These are phyloP conservation scores for Suillus bovinus DNA, from an alignment of 768 basidiomycete species.

Conservation along the genomic window DNA sequence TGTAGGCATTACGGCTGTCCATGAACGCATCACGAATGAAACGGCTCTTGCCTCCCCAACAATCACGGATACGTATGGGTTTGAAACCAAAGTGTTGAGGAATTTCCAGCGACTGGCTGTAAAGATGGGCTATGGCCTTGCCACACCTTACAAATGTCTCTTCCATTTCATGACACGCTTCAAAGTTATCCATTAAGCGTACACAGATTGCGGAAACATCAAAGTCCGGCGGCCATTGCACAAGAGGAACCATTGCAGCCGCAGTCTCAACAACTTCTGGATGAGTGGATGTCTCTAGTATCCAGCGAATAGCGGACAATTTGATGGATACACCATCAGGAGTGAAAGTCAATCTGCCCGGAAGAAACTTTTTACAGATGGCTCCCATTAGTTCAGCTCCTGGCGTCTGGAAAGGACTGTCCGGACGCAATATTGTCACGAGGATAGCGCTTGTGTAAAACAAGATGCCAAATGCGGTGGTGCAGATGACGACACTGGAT, in stretches of 20 bases:
- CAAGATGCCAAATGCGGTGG: background rate
- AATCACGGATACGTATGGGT: background rate
- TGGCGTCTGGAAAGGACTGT: slow-evolving; percentile 16
- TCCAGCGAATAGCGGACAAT: slow-evolving; percentile 13
- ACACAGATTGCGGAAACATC: background rate
- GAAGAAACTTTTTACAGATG: background rate
- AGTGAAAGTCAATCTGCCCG: background rate
- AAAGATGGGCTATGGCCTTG: slow-evolving; percentile 1
- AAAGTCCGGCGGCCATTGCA: background rate
- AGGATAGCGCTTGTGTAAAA: background rate
- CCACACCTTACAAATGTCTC: background rate
- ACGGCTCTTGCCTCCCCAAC: background rate
- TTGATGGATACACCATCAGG: slow-evolving; percentile 1
- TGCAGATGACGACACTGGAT: background rate
- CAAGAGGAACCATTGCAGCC: background rate
- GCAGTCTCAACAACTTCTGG: slow-evolving; percentile 1
- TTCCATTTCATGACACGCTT: background rate
- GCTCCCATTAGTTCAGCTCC: background rate
- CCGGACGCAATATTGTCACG: background rate
- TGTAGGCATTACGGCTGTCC: background rate
- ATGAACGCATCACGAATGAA: slow-evolving; percentile 1
- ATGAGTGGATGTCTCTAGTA: slow-evolving; percentile 22
- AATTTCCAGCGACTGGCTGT: background rate
- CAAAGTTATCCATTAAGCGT: background rate
- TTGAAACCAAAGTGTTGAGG: too few relatives aligned